A percentile compares a stretch with the other conserved stretches of the same genome.
Evolutionary conservation across 2,329 filamentous ascomycete species (phyloP).

Genomic region (Colletotrichum tropicicola): DNA sequence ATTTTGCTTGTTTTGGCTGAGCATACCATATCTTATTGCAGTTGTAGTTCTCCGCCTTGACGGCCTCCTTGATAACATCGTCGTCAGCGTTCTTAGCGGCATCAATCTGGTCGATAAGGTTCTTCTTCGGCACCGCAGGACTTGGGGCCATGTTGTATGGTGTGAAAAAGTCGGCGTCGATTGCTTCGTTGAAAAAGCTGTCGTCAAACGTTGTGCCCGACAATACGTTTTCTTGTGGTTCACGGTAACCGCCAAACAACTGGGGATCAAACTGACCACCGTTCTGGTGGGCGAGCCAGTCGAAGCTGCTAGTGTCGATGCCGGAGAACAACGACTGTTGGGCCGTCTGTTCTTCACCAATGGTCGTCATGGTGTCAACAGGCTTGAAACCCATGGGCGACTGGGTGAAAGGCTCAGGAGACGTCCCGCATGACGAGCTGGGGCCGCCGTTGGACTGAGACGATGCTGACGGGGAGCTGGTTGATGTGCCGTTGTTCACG

Average conservation of each 20-base stretch:
- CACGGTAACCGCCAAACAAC: constrained; percentile 91
- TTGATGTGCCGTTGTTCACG: constrained; percentile 58
- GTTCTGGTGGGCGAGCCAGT: constrained; percentile 83
- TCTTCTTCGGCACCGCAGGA: constrained; percentile 64
- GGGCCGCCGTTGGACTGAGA: constrained; percentile 68
- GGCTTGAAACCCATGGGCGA: constrained; percentile 75
- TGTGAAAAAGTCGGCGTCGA: constrained; percentile 82
- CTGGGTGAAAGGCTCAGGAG: constrained; percentile 78
- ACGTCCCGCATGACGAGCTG: constrained; percentile 78
- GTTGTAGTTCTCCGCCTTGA: constrained; percentile 67
- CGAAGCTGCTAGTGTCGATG: constrained; percentile 66
- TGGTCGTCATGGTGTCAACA: constrained; percentile 69
- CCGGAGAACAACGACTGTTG: constrained; percentile 46
- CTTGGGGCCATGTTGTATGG: constrained; percentile 76
- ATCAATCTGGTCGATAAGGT: constrained; percentile 82
- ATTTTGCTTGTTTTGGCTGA: neutral
- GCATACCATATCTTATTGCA: constrained; percentile 94
- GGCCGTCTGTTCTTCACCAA: constrained; percentile 66
- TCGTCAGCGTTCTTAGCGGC: constrained; percentile 77
- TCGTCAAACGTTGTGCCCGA: constrained; percentile 76
- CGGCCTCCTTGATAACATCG: constrained; percentile 55
- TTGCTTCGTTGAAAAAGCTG: constrained; percentile 76
- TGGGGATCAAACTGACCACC: constrained; percentile 90
- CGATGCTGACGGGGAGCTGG: constrained; percentile 72
- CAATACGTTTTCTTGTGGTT: constrained; percentile 85